Evolutionary conservation across 106 monocot species (phyloP).

Genomic region (Vanilla planifolia): DNA sequence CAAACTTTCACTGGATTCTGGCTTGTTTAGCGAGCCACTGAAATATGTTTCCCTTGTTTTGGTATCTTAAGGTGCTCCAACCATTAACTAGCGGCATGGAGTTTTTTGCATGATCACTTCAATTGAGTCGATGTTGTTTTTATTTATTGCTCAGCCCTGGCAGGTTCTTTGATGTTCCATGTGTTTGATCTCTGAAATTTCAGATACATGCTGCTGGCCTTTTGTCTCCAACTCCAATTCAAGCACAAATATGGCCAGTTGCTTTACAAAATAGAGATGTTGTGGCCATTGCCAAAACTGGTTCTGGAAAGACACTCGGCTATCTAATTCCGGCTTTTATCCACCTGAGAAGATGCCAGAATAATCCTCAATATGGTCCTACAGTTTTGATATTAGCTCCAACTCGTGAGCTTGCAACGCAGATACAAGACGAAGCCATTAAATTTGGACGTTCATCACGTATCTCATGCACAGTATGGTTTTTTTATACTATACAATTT

Average conservation of each 20-base stretch:
- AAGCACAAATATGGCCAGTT: constrained; percentile 69
- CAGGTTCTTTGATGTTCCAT: neutral
- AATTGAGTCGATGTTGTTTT: neutral
- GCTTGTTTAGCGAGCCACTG: too few species aligned
- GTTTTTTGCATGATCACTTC: constrained; percentile 9
- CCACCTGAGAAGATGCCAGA: constrained; percentile 39
- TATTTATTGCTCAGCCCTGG: neutral
- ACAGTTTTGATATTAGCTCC: constrained; percentile 53
- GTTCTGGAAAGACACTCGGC: constrained; percentile 60
- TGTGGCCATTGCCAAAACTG: constrained; percentile 67
- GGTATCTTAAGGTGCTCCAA: constrained; percentile 29
- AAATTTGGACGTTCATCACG: constrained; percentile 85
- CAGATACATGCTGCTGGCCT: constrained; percentile 62
- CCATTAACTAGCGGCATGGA: constrained; percentile 32
- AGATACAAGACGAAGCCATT: constrained; percentile 82
- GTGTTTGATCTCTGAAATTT: constrained; percentile 2
- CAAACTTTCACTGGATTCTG: too few species aligned
- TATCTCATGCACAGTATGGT: constrained; percentile 66
- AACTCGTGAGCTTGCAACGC: constrained; percentile 68
- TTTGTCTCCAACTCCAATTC: constrained; percentile 53
- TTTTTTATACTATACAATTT: neutral
- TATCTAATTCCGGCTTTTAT: constrained; percentile 71
- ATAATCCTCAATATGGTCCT: constrained; percentile 51
- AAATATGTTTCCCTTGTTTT: constrained; percentile 14
- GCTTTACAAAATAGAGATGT: constrained; percentile 52